Evolutionary conservation across 768 basidiomycete genomes (phyloP), one percentile per base, ranked within the genome.

Genomic region (Kwoniella dejecticola): DNA sequence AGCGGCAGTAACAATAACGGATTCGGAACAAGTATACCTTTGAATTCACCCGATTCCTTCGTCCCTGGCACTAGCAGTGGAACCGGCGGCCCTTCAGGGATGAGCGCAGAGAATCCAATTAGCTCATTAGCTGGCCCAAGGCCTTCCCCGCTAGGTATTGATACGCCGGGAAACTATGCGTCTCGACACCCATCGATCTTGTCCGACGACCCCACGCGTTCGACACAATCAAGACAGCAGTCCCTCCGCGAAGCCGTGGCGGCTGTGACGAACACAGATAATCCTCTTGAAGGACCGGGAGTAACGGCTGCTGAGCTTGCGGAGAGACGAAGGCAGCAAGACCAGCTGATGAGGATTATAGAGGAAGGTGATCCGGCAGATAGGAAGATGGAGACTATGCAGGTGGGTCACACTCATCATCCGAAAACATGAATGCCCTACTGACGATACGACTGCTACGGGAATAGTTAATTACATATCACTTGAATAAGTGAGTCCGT

Each of bases 401-500:
- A 69, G 64, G 69, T 71, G 52, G 55, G 60, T 64, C 4, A 17
- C 7, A 6, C 5, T 6, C 19, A 5, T 8, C 10, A 13, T 42
- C 6, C 6, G 10, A 42, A 5, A 15, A 44, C 11, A n/a, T 21
- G 19, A 24, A 30, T 29, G n/a, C 38, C 19, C 8, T 27, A 50
- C 46, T 56, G 52, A 44, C 33, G n/a, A 24, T 30, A 23, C 6
- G 5, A 5, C 48, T 27, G 19, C 13, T 48, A 26, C 30, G 17
- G 6, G n/a, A n/a, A 31, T 62, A 79, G 69, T 52, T 80, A 29
- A 75, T 79, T 52, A 91, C 90, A 62, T 94, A 95, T 78, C 94
- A 97, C 74, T 82, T 97, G 49, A 89, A 92, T 68, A 95, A 95
- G 74, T 77, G 60, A 57, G 73, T 66, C 5, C 46, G n/a, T n/a